Base-by-base conservation (phyloP, 164 flowering plant genomes). In the Annona squamosa region DNA sequence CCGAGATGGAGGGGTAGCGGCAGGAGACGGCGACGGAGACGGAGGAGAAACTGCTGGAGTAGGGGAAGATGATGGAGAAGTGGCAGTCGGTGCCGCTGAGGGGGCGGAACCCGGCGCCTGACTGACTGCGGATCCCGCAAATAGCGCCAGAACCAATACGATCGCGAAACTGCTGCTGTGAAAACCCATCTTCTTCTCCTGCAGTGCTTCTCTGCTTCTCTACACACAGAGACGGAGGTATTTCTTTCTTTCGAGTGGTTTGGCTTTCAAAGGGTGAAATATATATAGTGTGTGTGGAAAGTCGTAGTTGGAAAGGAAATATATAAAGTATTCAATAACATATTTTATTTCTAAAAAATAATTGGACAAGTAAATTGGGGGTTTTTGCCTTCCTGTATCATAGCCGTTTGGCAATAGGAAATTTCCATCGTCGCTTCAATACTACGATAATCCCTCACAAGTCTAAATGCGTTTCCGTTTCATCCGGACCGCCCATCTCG, bases 81-180 rank as follows among this genome's bases (percentile, higher is more conserved):
- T 5, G 46, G 16, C 17, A 5, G 73, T 16, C 12, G 67, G 47
- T 1, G 73, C 13, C 17, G 57, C 42, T 4, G 67, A 7, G 13
- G 73, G 73, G n/a, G 73, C 73, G 67, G 67, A 26, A 5, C 52
- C 57, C 16, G 73, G 73, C 41, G 73, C 47, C 61, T 72, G 73
- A 3, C 67, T 67, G 16, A 72, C 2, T 46, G 57, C 46, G 4
- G 68, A 46, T 69, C 43, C 71, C 13, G 37, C 73, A 1, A 63
- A 67, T 5, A 72, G 41, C 18, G 57, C 59, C 41, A 72, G 67
- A n/a, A 72, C 18, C 67, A 72, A n/a, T 56, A 72, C 17, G 12
- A 37, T 19, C 65, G 65, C 41, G 65, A 26, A 63, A 37, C 65
- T 63, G 65, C 5, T 63, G 65, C 12, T 63, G 26, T 26, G 13